These are phyloP conservation scores for Cicer yamashitae DNA, from an alignment of 306 rosid genomes.

Conservation along the genomic window DNA sequence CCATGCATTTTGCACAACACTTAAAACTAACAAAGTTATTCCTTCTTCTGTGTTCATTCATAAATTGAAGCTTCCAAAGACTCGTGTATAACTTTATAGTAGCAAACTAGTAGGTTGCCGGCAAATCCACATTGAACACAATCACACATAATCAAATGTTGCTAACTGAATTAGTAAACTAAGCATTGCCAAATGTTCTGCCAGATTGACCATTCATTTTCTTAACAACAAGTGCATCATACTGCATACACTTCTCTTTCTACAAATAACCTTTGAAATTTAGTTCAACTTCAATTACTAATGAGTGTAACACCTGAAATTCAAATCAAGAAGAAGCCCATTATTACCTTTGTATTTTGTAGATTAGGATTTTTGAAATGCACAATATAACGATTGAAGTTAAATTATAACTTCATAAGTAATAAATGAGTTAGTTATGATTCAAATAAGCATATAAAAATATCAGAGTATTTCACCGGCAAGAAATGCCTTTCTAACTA, in stretches of 20 bases:
- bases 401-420: neutral
- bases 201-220: neutral
- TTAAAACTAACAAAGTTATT: neutral
- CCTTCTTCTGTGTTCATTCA: neutral
- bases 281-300: neutral
- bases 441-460: neutral
- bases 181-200: too few species aligned
- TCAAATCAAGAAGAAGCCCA: neutral
- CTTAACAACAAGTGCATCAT: neutral
- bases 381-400: neutral
- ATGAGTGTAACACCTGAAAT: neutral
- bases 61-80: neutral
- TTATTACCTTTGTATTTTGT: neutral
- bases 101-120: neutral
- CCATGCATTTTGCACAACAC: neutral
- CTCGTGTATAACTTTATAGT: neutral
- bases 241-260: neutral
- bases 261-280: neutral
- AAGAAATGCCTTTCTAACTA: conserved; percentile 1
- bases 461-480: neutral
- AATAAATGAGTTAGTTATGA: neutral
- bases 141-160: neutral
- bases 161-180: too few species aligned
- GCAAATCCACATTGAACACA: neutral
- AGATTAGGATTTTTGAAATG: neutral